Base-by-base conservation (phyloP, 345 rosid genomes). In the Rhizophora apiculata region DNA sequence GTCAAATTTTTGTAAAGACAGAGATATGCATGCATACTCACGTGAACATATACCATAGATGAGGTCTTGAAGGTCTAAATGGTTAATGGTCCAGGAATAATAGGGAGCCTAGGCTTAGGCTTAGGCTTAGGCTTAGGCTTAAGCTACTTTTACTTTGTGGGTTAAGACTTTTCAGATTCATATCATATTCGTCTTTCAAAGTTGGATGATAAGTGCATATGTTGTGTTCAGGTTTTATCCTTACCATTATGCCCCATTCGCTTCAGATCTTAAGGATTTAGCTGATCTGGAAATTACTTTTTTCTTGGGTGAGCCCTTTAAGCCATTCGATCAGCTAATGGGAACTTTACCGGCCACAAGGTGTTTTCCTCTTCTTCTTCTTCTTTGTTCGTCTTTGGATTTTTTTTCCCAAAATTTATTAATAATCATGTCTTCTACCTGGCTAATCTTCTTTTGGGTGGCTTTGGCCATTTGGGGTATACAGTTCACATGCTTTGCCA, bases 301-400 rank as follows among this genome's bases (percentile, higher is more conserved):
- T 79, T 96, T 92, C 80, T 54, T 48, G 61, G 98, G 97, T 61
- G 90, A 90, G 84, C 95, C 99, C 20, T 92, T 96, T 78, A 92
- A 85, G 84, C 99, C 99, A 62, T 92, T 96, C 82, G 98, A 96
- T 83, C 99, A 96, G 82, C 87, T 96, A 59, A 86, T 96, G 97
- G 99, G 98, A 65, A 92, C 99, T 56, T 79, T 96, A 65, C 99
- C 99, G 37, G 88, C 98, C 72, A 90, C 97, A 71, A 96, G 99
- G 99, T 92, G 70, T 53, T 4, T 76, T 21, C 48, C 46, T 24
- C 6, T 8, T 13, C 4, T 15, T 15, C 56, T 20, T 31, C 18
- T 16, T 26, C 61, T 27, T 48, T 54, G 8, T 20, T 73, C 16
- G 2, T 16, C 20, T 64, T 37, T 3, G 34, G 13, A 6, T 19